These are phyloP conservation scores for Exophiala lecanii-corni DNA, from an alignment of 2,329 filamentous ascomycete genomes.

Conservation along the genomic window DNA sequence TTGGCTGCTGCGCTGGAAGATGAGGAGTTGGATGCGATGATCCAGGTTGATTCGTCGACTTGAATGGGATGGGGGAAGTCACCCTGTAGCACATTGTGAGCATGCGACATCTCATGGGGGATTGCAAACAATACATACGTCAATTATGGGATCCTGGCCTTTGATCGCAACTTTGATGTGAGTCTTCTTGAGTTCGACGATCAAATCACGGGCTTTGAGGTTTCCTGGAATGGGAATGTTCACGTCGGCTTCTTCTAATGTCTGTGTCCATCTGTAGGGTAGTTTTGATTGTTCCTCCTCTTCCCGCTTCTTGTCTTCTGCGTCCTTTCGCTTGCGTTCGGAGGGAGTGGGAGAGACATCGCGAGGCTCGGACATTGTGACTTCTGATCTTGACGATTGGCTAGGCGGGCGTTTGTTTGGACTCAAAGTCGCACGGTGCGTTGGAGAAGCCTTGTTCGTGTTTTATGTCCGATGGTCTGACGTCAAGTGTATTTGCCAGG, in stretches of 20 bases:
- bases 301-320: constrained; percentile 65
- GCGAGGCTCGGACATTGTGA: constrained; percentile 16
- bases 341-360: constrained; percentile 46
- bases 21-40: constrained; percentile 63
- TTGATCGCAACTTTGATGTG: constrained; percentile 77
- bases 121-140: constrained; percentile 48
- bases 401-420: too few relatives aligned
- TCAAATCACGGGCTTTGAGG: constrained; percentile 76
- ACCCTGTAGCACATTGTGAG: constrained; percentile 53
- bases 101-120: neutral
- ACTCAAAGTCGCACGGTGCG: neutral
- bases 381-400: too few relatives aligned
- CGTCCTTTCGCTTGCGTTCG: constrained; percentile 53
- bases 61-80: constrained; percentile 74
- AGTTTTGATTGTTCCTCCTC: constrained; percentile 81
- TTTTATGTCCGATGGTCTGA: neutral
- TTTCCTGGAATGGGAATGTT: constrained; percentile 73
- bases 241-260: constrained; percentile 81
- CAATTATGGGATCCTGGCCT: constrained; percentile 78
- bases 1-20: neutral
- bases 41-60: constrained; percentile 92
- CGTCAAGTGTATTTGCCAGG: neutral
- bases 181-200: constrained; percentile 75
- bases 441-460: neutral
- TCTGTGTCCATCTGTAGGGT: constrained; percentile 97